Conservation (phyloP, 805 yeast genomes). For the Dipodascus albidus region DNA sequence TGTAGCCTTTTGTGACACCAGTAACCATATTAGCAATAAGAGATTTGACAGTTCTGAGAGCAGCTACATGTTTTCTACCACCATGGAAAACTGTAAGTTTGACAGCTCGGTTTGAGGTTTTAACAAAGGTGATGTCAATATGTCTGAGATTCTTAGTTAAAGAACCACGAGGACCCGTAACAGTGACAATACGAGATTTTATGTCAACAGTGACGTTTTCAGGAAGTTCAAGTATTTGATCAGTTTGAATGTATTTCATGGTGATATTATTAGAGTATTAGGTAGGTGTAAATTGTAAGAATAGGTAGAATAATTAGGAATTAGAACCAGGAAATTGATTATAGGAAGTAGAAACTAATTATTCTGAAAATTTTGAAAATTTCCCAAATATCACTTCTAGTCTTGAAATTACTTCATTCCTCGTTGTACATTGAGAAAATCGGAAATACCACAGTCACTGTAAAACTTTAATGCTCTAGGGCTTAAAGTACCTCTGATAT, state of each 20-base stretch:
- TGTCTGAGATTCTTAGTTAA: constrained; percentile 81
- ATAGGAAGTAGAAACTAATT: background rate
- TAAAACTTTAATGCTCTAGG: too few species aligned
- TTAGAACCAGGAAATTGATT: background rate
- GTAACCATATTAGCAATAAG: constrained; percentile 81
- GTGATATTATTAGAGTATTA: too few species aligned
- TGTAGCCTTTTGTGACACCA: constrained; percentile 97
- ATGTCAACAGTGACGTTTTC: constrained; percentile 81
- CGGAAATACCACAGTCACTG: too few species aligned
- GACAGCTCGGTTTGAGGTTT: constrained; percentile 55
- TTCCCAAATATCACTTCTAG: too few species aligned
- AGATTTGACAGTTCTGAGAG: constrained; percentile 94
- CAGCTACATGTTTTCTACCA: constrained; percentile 98
- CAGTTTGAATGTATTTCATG: constrained; percentile 76
- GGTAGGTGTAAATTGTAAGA: too few species aligned
- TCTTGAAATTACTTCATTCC: too few species aligned
- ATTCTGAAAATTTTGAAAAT: too few species aligned
- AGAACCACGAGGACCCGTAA: constrained; percentile 93
- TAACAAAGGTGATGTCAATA: constrained; percentile 78
- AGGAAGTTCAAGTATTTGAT: constrained; percentile 70
- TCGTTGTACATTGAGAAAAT: too few species aligned
- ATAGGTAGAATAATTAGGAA: background rate
- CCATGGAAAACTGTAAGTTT: constrained; percentile 91
- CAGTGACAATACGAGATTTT: constrained; percentile 78
- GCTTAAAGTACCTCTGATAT: too few species aligned